These are phyloP conservation scores for Moringa oleifera DNA, from an alignment of 345 rosid species.

Conservation along the genomic window DNA sequence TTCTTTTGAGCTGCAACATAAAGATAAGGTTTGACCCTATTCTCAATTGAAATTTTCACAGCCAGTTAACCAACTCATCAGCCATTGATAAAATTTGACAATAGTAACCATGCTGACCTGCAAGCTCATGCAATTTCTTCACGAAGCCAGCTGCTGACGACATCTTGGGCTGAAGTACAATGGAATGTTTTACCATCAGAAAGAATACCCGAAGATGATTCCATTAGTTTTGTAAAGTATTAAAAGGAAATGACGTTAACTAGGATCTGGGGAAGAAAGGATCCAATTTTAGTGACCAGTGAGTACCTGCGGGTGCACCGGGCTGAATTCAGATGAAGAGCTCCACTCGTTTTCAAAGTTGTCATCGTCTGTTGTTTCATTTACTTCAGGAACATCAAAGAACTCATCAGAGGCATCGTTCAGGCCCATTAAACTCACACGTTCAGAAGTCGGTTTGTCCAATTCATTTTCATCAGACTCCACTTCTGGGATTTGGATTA, in stretches of 20 bases:
- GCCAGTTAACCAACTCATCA: neutral
- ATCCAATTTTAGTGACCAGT: neutral
- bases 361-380: constrained; percentile 41
- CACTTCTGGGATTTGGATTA: constrained; percentile 16
- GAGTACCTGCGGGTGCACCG: constrained; percentile 35
- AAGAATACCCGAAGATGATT: constrained; percentile 3
- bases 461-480: constrained; percentile 26
- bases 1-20: constrained; percentile 64
- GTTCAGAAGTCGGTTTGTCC: constrained; percentile 36
- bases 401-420: constrained; percentile 75
- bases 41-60: neutral
- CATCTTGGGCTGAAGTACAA: constrained; percentile 33
- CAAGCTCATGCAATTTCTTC: constrained; percentile 73
- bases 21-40: neutral
- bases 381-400: constrained; percentile 77
- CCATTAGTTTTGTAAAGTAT: neutral
- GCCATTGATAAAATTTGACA: constrained; percentile 6
- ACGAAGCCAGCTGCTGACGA: constrained; percentile 62
- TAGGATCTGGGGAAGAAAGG: neutral
- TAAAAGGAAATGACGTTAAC: too few species aligned
- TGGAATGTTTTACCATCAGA: constrained; percentile 22
- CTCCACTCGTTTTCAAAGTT: constrained; percentile 40
- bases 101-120: constrained; percentile 32
- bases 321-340: constrained; percentile 31
- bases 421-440: constrained; percentile 45